Percentiles rank a stretch among this genome's conserved stretches.
These are phyloP conservation scores for Kingdonia uniflora DNA, from an alignment of 164 flowering plant genomes.

Conservation along the genomic window DNA sequence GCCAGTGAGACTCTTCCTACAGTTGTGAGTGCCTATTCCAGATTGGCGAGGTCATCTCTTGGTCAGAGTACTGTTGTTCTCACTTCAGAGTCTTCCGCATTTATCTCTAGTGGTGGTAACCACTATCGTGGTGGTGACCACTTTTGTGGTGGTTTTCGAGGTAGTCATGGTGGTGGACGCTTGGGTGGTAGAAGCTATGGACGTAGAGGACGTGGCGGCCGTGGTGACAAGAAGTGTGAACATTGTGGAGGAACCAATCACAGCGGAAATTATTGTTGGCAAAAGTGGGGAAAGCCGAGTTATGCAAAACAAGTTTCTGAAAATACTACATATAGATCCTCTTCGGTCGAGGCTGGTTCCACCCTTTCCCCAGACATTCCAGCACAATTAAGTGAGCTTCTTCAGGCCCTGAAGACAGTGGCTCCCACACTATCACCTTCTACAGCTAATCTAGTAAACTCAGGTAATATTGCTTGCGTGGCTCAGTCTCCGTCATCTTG, in stretches of 20 bases:
- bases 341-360: not conserved
- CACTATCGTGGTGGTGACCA: conserved; percentile 1
- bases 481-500: too few species aligned
- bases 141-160: not conserved
- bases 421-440: too few species aligned
- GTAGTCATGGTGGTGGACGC: not conserved
- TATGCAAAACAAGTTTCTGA: not conserved
- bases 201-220: too few species aligned
- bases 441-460: too few species aligned
- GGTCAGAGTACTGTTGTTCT: not conserved
- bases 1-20: not conserved
- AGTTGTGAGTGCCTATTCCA: not conserved
- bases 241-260: conserved; percentile 1
- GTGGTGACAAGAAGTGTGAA: not conserved
- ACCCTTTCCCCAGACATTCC: not conserved
- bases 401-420: not conserved
- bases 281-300: too few species aligned
- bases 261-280: not conserved
- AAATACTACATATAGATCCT: not conserved
- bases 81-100: not conserved
- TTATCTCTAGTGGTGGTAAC: not conserved
- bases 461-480: too few species aligned
- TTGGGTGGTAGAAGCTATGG: not conserved
- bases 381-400: not conserved
- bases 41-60: not conserved